Evolutionary conservation across 225 moss, liverwort and hornwort species (phyloP).

Genomic region (Antitrichia curtipendula): DNA sequence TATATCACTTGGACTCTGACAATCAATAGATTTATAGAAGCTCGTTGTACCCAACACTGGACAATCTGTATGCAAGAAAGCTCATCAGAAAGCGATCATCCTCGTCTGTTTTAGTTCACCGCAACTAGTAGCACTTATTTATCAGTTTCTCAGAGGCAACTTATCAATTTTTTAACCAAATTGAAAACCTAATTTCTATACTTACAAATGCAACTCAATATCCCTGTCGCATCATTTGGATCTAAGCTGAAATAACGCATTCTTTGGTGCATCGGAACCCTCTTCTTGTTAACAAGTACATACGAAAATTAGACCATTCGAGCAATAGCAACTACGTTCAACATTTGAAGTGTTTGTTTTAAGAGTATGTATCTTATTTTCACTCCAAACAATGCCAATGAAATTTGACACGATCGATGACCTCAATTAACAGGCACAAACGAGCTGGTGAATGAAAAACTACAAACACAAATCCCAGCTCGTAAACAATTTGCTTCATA

Average conservation of each 20-base stretch:
- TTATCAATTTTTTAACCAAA: background rate
- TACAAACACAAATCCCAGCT: too few species aligned
- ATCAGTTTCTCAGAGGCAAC: background rate
- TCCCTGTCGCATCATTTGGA: background rate
- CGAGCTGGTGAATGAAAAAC: too few species aligned
- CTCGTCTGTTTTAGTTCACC: background rate
- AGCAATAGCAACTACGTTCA: background rate
- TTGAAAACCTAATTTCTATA: background rate
- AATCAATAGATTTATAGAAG: too few species aligned
- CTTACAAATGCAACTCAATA: background rate
- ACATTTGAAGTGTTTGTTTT: background rate
- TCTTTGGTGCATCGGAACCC: background rate
- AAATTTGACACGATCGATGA: too few species aligned
- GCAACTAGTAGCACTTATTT: background rate
- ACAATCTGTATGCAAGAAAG: slow-evolving; percentile 31
- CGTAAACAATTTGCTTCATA: too few species aligned
- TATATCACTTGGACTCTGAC: too few species aligned
- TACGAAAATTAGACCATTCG: background rate
- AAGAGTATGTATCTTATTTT: too few species aligned
- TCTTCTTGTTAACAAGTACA: background rate
- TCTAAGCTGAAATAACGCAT: background rate
- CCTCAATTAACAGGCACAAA: too few species aligned
- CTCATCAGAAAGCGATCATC: background rate
- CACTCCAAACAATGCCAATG: too few species aligned
- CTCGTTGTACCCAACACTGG: too few species aligned